A percentile compares a stretch with the other conserved stretches of the same genome.
phyloP scores from a whole-genome alignment of 2,329 filamentous ascomycete genomes.

The Stenocarpella maydis region DNA sequence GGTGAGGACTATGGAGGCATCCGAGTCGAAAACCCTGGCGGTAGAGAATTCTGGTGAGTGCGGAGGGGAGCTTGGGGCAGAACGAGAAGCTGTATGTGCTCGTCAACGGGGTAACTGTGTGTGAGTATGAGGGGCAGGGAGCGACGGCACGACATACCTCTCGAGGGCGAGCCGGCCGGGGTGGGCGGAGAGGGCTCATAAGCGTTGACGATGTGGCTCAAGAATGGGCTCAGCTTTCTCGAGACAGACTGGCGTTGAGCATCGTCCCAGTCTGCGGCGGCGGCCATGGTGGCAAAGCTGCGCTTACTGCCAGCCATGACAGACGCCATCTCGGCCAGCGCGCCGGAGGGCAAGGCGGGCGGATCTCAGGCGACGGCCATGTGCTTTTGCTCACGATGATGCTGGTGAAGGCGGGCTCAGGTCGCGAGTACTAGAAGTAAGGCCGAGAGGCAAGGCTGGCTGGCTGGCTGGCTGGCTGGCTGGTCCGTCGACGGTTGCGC shows the following conservation, averaged over 20 bases:
- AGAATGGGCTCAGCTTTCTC: conserved; percentile 17
- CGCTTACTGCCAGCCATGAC: conserved; percentile 40
- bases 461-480: no score
- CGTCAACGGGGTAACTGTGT: background rate
- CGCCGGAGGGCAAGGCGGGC: background rate
- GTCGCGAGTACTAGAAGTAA: background rate
- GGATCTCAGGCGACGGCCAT: background rate
- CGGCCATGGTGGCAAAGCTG: conserved; percentile 39
- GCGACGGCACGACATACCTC: conserved; percentile 18
- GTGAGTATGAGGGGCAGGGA: no score
- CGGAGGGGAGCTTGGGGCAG: conserved; percentile 35
- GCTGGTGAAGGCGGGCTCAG: background rate
- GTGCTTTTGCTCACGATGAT: background rate
- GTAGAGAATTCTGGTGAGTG: conserved; percentile 33
- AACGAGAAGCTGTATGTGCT: conserved; percentile 34
- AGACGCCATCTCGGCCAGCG: conserved; percentile 36
- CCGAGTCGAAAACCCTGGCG: conserved; percentile 56
- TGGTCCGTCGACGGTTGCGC: background rate
- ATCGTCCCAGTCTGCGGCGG: conserved; percentile 33
- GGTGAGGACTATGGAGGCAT: conserved; percentile 76
- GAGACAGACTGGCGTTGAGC: conserved; percentile 5
- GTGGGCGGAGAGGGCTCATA: conserved; percentile 19
- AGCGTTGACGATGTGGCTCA: background rate
- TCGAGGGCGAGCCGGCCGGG: conserved; percentile 20
- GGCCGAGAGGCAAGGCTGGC: conserved; percentile 14